Evolutionary conservation across 441 rosid genomes (phyloP), one percentile per base, ranked within the genome.

Genomic region (Viola pubescens): DNA sequence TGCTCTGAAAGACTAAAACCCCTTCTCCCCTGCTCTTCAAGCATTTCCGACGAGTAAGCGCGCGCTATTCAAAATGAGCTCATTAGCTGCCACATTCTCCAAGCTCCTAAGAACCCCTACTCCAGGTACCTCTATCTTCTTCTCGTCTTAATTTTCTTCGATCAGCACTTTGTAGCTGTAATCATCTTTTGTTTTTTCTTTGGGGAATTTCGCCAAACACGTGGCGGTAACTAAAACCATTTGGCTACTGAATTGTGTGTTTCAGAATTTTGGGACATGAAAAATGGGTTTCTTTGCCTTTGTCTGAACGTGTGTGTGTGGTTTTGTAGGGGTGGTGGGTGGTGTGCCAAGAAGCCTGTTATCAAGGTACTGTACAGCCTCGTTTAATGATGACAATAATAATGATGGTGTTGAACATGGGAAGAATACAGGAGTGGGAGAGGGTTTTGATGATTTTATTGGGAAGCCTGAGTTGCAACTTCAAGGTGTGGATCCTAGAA

Each of bases 401-500:
- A 9, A 6, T 46, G 11, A 46, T 46, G 49, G 11, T 46, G 54
- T 64, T 57, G 78, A 62, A 42, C 69, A 52, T 12, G 55, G 4
- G 60, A 67, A 72, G 61, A 39, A 5, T 34, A 64, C 62, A 48
- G 81, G 67, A 37, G 14, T 70, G 6, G 83, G 68, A 19, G 77
- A 70, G 50, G 82, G 70, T 53, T 63, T 75, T 59, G 85, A 70
- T 55, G 83, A 74, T 49, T 40, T 58, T 70, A 59, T 68, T n/a
- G 67, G 73, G 4, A 92, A 70, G 75, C 78, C 73, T 26, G 91
- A 81, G 73, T 67, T 77, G 54, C 69, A 65, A 55, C 84, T 83
- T 61, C 97, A 86, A 19, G 86, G 91, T 16, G 99, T 94, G 59
- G 88, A 87, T 79, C 98, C 97, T 8, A 71, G 68, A 64, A 90